Base-by-base conservation (phyloP, 371 early-diverging fungal genomes). In the Mucor velutinosus region DNA sequence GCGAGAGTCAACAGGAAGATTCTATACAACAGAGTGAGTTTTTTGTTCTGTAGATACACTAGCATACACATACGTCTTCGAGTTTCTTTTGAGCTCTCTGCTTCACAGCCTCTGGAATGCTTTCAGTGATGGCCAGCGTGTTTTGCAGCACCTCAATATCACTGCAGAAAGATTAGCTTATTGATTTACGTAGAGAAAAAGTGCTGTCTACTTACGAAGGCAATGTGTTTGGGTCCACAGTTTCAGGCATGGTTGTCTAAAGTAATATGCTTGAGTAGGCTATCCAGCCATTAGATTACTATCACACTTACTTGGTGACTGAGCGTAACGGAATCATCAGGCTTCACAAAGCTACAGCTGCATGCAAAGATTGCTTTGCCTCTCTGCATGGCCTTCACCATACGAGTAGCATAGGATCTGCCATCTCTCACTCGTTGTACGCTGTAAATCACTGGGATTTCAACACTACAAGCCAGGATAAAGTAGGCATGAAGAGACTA, bases 401-500 rank as follows among this genome's bases (percentile, higher is more conserved):
- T 69, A 49, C 84, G 71, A 29, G 84, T 84, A 17, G 77, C 76
- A 76, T 71, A 84, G 2, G 81, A 78, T 61, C 73, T 75, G 37
- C 84, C 82, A 53, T 81, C 82, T 32, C 82, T 74, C 15, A 81
- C 35, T 19, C 77, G 74, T 41, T 76, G 71, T 7, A 84, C 75
- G 55, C 70, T 67, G 39, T 81, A 84, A 7, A 81, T 67, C 21
- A 84, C 78, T 4, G 84, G 84, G 0, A 73, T 64, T 12, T 77
- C 71, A 11, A 74, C 77, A 60, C 76, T 67, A 21, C 82, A 72
- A 23, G 82, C 75, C 8, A 82, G 62, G 19, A 82, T 77, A 62
- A 82, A 82, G 67, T 82, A 79, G 43, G 76, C 70, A 55, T 82
- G 82, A 14, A 82, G 64, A 29, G 79, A 79, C 82, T 80, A 53